Percentiles rank a stretch among this genome's conserved stretches.
Evolutionary conservation across 306 rosid genomes (phyloP).

Genomic region (Castanea crenata): DNA sequence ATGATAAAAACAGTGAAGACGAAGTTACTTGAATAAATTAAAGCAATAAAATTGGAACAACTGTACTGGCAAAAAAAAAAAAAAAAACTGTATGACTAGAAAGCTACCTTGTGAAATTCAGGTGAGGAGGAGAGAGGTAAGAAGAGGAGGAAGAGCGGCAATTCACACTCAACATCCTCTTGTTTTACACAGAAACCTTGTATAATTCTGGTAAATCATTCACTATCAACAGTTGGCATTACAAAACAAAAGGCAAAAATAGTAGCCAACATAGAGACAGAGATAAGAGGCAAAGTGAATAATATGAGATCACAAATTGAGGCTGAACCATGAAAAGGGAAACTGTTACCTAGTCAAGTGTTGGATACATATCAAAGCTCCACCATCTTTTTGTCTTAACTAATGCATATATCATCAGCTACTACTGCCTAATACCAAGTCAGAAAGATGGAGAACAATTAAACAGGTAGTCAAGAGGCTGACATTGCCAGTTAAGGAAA

Average conservation of each 20-base stretch:
- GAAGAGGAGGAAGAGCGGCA: slow-evolving; percentile 16
- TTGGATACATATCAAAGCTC: not conserved
- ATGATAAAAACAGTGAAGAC: not conserved
- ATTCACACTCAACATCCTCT: slow-evolving; percentile 18
- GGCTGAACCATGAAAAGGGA: not conserved
- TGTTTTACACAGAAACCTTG: not conserved
- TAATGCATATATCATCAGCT: not conserved
- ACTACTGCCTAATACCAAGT: not conserved
- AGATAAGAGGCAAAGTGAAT: not conserved
- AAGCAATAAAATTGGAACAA: not conserved
- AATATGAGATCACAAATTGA: not conserved
- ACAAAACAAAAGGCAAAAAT: not conserved
- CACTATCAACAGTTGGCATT: not conserved
- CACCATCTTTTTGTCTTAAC: not conserved
- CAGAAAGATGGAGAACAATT: slow-evolving; percentile 1
- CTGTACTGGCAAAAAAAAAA: not conserved
- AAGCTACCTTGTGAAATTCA: slow-evolving; percentile 9
- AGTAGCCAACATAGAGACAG: not conserved
- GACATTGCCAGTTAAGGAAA: slow-evolving; percentile 19
- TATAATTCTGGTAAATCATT: not conserved
- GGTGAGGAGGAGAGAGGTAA: not conserved
- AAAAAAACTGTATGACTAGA: not conserved
- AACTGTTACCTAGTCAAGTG: not conserved
- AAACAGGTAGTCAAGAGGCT: slow-evolving; percentile 16
- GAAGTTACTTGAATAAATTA: not conserved